Evolutionary conservation across 176 grass and related monocot species (phyloP).

Genomic region (Aegilops bicornis): DNA sequence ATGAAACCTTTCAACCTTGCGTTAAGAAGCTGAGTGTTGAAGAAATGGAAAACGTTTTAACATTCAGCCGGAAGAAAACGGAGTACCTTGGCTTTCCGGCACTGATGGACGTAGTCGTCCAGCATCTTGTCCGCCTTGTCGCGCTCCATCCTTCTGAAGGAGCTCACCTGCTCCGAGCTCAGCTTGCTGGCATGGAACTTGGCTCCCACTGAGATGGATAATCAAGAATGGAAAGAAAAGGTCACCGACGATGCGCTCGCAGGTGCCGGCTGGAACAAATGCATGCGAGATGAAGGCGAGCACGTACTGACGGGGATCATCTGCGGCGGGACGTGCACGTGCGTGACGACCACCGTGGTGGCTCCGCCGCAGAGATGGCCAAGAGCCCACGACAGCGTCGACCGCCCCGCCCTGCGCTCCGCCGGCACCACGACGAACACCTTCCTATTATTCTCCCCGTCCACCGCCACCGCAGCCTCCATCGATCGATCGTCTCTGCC

Average conservation of each 20-base stretch:
- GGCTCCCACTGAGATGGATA: conserved; percentile 40
- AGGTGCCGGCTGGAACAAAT: background rate
- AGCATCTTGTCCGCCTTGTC: conserved; percentile 49
- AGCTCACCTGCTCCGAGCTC: conserved; percentile 34
- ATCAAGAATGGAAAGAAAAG: background rate
- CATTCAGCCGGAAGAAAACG: background rate
- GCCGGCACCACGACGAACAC: conserved; percentile 57
- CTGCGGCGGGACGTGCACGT: conserved; percentile 66
- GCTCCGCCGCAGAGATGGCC: conserved; percentile 13
- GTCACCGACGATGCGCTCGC: background rate
- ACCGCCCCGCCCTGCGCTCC: conserved; percentile 48
- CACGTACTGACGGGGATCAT: conserved; percentile 81
- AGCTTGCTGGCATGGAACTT: conserved; percentile 54
- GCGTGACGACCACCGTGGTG: conserved; percentile 64
- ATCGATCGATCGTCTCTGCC: background rate
- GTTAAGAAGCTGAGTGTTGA: no score
- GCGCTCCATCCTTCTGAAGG: conserved; percentile 51
- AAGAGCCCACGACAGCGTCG: conserved; percentile 59
- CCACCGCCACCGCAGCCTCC: background rate
- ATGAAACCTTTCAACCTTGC: background rate
- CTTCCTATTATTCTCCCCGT: conserved; percentile 39
- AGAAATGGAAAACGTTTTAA: background rate
- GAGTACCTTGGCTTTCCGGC: conserved; percentile 50
- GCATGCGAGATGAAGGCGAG: background rate
- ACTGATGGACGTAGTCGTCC: conserved; percentile 46